phyloP scores from a whole-genome alignment of 148 eudicot genomes.

The Limonium bicolor region DNA sequence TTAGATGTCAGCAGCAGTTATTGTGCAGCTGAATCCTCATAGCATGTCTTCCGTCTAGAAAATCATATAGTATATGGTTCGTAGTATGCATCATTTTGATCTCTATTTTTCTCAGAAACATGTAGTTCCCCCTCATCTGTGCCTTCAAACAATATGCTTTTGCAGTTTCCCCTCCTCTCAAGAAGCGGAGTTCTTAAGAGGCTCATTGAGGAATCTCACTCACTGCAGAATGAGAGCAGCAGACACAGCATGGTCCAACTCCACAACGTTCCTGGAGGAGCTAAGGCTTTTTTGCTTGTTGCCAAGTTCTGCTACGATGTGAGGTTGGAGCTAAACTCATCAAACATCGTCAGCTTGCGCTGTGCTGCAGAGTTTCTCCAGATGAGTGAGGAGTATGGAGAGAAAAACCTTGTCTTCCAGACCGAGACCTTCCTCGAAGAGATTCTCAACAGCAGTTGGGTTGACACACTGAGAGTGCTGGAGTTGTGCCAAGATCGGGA shows the following conservation, averaged over 20 bases:
- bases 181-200: slow-evolving; percentile 25
- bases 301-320: slow-evolving; percentile 41
- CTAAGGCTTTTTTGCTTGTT: slow-evolving; percentile 25
- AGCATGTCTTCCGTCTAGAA: too few species aligned
- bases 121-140: too few species aligned
- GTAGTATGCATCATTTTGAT: too few species aligned
- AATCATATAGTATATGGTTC: too few species aligned
- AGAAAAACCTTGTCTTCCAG: slow-evolving; percentile 24
- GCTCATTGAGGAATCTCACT: slow-evolving; percentile 13
- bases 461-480: slow-evolving; percentile 23
- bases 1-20: too few species aligned
- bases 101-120: too few species aligned
- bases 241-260: slow-evolving; percentile 15
- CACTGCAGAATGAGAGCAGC: slow-evolving; percentile 14
- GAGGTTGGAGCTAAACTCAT: slow-evolving; percentile 22
- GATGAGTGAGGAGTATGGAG: slow-evolving; percentile 35
- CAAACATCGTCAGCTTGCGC: slow-evolving; percentile 24
- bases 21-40: too few species aligned
- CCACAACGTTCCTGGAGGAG: slow-evolving; percentile 34
- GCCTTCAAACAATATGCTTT: too few species aligned
- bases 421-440: slow-evolving; percentile 23
- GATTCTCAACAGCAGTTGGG: slow-evolving; percentile 21
- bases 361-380: slow-evolving; percentile 37
- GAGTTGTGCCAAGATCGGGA: slow-evolving; percentile 24
- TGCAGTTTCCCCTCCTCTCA: slow-evolving; percentile 35